A percentile compares a stretch with the other conserved stretches of the same genome.
Conservation (phyloP, 495 filamentous ascomycete species). For the Aspergillus mulundensis region DNA sequence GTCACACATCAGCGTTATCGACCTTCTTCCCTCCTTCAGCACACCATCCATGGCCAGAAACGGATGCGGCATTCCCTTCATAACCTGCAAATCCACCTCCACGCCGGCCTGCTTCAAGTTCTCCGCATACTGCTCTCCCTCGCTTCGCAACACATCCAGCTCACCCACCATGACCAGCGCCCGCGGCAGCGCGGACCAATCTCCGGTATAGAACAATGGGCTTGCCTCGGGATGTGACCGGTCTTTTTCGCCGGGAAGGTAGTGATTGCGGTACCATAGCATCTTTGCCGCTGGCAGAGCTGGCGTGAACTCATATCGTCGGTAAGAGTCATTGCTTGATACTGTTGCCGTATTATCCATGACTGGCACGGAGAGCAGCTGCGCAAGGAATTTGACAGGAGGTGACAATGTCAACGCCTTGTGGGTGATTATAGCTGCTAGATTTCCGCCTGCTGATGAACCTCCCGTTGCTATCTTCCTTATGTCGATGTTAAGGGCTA, state of each 20-base stretch:
- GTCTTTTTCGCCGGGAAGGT: conserved; percentile 44
- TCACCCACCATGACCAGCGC: conserved; percentile 55
- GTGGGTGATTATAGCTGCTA: conserved; percentile 53
- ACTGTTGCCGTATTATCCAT: conserved; percentile 53
- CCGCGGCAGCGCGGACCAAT: conserved; percentile 46
- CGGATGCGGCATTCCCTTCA: conserved; percentile 60
- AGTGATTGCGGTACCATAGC: conserved; percentile 56
- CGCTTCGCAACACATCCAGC: conserved; percentile 50
- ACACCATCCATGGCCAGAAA: conserved; percentile 58
- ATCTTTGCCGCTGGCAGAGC: conserved; percentile 53
- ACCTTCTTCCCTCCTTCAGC: conserved; percentile 48
- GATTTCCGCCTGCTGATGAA: conserved; percentile 53
- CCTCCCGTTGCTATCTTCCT: conserved; percentile 50
- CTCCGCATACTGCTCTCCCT: conserved; percentile 48
- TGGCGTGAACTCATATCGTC: conserved; percentile 44
- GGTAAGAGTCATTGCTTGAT: conserved; percentile 43
- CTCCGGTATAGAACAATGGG: conserved; percentile 46
- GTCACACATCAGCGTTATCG: conserved; percentile 53
- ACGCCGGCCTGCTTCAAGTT: conserved; percentile 49
- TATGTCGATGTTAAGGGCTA: conserved; percentile 39
- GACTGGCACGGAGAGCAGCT: conserved; percentile 56
- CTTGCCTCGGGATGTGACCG: conserved; percentile 51
- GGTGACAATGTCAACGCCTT: conserved; percentile 43
- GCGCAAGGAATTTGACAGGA: conserved; percentile 42
- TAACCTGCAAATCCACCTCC: conserved; percentile 50